phyloP scores from a whole-genome alignment of 1,284 basidiomycete genomes.

The Malassezia nana region DNA sequence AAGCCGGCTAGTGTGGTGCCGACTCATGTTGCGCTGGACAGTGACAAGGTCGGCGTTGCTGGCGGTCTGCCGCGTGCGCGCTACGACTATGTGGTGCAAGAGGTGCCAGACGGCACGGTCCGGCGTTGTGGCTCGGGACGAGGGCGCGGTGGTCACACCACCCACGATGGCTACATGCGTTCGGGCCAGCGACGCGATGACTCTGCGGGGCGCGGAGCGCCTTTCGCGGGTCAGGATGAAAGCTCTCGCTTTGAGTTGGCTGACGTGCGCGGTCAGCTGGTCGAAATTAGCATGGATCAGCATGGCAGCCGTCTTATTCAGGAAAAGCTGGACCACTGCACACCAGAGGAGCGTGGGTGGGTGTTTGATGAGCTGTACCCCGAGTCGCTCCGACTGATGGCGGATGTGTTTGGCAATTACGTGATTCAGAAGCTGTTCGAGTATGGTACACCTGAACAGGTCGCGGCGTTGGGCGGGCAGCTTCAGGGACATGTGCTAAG shows the following conservation, averaged over 20 bases:
- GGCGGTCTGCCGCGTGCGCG: not conserved
- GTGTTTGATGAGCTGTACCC: slow-evolving; percentile 90
- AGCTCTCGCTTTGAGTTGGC: slow-evolving; percentile 48
- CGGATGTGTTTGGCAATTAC: slow-evolving; percentile 92
- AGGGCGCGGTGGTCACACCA: not conserved
- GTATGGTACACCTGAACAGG: slow-evolving; percentile 61
- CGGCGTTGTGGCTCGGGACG: not conserved
- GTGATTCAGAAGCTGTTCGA: slow-evolving; percentile 94
- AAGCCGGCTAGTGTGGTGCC: not conserved
- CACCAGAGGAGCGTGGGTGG: slow-evolving; percentile 53
- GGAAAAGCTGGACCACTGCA: slow-evolving; percentile 54
- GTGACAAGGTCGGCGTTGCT: not conserved
- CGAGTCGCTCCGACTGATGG: slow-evolving; percentile 67
- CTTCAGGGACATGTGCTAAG: slow-evolving; percentile 72
- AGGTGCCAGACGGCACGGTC: not conserved
- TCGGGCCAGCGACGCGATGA: slow-evolving; percentile 6
- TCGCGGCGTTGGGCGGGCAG: slow-evolving; percentile 60
- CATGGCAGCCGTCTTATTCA: slow-evolving; percentile 61
- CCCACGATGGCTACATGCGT: not conserved
- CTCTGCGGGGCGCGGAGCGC: too few species aligned
- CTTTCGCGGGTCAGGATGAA: not conserved
- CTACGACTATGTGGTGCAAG: not conserved
- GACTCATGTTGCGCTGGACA: not conserved
- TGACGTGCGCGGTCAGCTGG: slow-evolving; percentile 76
- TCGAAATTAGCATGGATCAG: slow-evolving; percentile 89